Percentiles rank a stretch among this genome's conserved stretches.
phyloP scores from a whole-genome alignment of 257 asterid species.

The Fraxinus anomala region DNA sequence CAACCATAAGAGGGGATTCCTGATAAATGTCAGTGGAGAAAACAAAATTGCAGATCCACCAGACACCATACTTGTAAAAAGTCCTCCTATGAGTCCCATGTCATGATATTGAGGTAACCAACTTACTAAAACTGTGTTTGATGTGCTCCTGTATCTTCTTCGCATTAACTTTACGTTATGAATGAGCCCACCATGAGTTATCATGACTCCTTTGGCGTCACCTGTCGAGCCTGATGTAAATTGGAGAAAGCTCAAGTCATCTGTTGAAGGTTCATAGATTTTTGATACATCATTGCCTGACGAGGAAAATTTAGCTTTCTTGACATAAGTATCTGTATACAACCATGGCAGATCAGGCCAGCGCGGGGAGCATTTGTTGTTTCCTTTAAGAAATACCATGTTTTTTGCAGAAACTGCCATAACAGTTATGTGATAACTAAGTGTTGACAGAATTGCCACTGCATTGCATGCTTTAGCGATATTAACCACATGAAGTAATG shows the following conservation, averaged over 20 bases:
- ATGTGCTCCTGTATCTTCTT: constrained; percentile 52
- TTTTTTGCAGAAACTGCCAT: constrained; percentile 53
- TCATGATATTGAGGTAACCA: constrained; percentile 83
- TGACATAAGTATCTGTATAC: constrained; percentile 65
- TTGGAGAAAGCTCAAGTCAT: constrained; percentile 63
- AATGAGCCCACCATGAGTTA: constrained; percentile 61
- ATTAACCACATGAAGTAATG: constrained; percentile 55
- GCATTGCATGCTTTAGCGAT: constrained; percentile 63
- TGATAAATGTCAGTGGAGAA: constrained; percentile 61
- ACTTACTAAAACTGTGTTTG: constrained; percentile 58
- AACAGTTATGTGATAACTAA: constrained; percentile 53
- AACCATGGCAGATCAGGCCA: constrained; percentile 72
- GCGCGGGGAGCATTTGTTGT: constrained; percentile 27
- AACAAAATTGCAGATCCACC: constrained; percentile 67
- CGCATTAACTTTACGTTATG: constrained; percentile 73
- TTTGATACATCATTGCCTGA: constrained; percentile 19
- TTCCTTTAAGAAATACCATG: constrained; percentile 34
- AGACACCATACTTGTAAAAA: constrained; percentile 61
- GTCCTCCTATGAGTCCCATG: constrained; percentile 77
- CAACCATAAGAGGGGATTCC: constrained; percentile 62
- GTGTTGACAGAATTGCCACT: constrained; percentile 60
- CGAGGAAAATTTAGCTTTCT: constrained; percentile 36
- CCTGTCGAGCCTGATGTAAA: constrained; percentile 76
- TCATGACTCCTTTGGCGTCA: constrained; percentile 74
- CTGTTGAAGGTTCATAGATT: constrained; percentile 30